These are phyloP conservation scores for Pythium vanterpoolii DNA, from an alignment of 352 stramenopile genomes.

Conservation along the genomic window DNA sequence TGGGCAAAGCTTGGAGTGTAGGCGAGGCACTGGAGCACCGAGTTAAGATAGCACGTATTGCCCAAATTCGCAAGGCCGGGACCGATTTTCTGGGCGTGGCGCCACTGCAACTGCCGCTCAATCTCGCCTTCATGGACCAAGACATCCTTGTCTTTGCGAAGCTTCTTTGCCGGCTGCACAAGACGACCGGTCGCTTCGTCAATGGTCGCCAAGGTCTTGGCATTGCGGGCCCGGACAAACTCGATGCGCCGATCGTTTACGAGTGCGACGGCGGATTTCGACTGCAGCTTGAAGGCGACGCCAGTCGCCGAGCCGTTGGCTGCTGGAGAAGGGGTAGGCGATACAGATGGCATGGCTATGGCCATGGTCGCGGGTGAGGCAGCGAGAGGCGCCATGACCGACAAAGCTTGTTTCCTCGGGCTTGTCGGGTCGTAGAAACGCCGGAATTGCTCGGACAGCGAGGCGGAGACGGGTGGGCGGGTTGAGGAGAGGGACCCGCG, in stretches of 20 bases:
- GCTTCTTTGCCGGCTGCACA: conserved; percentile 24
- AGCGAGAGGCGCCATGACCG: conserved; percentile 18
- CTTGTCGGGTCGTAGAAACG: background rate
- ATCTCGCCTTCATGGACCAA: conserved; percentile 44
- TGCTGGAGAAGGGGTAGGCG: background rate
- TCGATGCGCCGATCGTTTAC: conserved; percentile 83
- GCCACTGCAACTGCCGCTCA: conserved; percentile 55
- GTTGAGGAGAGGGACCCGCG: background rate
- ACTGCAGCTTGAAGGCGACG: conserved; percentile 51
- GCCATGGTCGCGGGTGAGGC: conserved; percentile 17
- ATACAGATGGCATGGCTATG: too few species aligned
- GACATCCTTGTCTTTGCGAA: conserved; percentile 30
- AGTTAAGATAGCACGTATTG: conserved; percentile 96
- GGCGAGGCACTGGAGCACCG: conserved; percentile 87
- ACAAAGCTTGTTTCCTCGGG: too few species aligned
- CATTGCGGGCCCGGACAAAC: conserved; percentile 67
- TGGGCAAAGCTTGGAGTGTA: conserved; percentile 82
- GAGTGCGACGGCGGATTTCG: conserved; percentile 71
- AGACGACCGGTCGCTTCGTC: too few species aligned
- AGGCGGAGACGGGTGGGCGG: background rate
- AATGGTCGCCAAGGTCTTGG: conserved; percentile 38
- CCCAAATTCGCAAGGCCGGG: conserved; percentile 88
- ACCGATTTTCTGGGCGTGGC: conserved; percentile 71
- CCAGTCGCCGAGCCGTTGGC: background rate
- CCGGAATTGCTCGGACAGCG: background rate